Conservation (phyloP, 805 yeast species). For the Candida vaughaniae region DNA sequence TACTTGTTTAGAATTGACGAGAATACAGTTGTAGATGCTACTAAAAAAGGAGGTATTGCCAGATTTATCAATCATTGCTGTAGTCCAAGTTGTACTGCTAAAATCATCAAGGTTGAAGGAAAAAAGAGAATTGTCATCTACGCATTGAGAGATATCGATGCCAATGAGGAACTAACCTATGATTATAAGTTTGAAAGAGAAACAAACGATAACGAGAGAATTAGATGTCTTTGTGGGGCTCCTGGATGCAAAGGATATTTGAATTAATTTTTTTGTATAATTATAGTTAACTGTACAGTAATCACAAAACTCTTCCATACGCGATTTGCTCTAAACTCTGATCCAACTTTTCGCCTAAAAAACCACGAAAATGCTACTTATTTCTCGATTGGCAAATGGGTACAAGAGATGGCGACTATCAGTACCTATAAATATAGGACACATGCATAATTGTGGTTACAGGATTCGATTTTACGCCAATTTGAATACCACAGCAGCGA, state of each 20-base stretch:
- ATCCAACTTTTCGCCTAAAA: too few species aligned
- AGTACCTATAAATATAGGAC: too few species aligned
- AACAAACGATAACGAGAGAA: conserved; percentile 80
- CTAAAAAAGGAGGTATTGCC: conserved; percentile 96
- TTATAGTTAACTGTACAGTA: not conserved
- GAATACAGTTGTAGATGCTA: conserved; percentile 93
- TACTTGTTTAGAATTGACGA: conserved; percentile 91
- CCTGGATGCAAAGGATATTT: conserved; percentile 90
- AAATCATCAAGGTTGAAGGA: conserved; percentile 93
- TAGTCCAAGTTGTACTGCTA: conserved; percentile 96
- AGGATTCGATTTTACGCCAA: too few species aligned
- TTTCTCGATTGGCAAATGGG: too few species aligned
- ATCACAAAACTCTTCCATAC: too few species aligned
- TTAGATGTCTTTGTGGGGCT: conserved; percentile 93
- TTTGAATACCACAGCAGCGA: too few species aligned
- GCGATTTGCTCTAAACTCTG: too few species aligned
- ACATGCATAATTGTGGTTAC: too few species aligned
- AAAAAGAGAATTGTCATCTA: conserved; percentile 91
- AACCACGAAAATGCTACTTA: not conserved
- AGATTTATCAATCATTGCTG: conserved; percentile 97
- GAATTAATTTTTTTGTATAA: too few species aligned
- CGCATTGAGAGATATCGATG: conserved; percentile 82
- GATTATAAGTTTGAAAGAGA: conserved; percentile 95
- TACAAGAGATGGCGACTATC: too few species aligned
- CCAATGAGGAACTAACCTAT: conserved; percentile 91